Evolutionary conservation across 257 asterid species (phyloP).

Genomic region (Pogostemon cablin): DNA sequence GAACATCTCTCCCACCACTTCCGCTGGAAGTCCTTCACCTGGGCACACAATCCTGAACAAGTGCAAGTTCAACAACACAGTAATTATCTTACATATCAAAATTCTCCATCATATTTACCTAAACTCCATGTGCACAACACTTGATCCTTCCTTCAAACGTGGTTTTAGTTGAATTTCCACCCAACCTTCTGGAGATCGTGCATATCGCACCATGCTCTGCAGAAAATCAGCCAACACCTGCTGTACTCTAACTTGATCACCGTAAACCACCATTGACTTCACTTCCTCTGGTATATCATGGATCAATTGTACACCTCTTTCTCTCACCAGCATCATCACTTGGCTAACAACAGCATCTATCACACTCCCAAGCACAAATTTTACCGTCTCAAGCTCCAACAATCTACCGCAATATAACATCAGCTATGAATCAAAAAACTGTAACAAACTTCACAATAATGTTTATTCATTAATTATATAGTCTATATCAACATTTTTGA

Average conservation of each 20-base stretch:
- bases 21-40: conserved; percentile 91
- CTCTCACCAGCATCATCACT: conserved; percentile 74
- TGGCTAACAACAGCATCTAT: conserved; percentile 95
- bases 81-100: too few species aligned
- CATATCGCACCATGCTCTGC: conserved; percentile 64
- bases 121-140: conserved; percentile 59
- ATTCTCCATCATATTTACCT: conserved; percentile 44
- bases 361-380: conserved; percentile 73
- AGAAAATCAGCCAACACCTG: conserved; percentile 80
- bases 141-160: conserved; percentile 57
- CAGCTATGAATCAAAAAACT: neutral
- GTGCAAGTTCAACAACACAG: neutral
- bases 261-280: conserved; percentile 61
- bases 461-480: too few species aligned
- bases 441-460: neutral
- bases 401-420: conserved; percentile 44
- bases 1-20: conserved; percentile 84
- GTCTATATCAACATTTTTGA: neutral
- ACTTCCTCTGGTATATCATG: conserved; percentile 84
- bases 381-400: conserved; percentile 69
- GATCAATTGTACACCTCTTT: conserved; percentile 71
- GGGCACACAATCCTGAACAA: conserved; percentile 70
- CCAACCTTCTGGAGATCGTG: conserved; percentile 81
- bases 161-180: conserved; percentile 82
- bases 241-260: conserved; percentile 86